Evolutionary conservation across 2,329 filamentous ascomycete species (phyloP), one percentile per base, ranked within the genome.

Genomic region (Stagonosporopsis rhizophila): DNA sequence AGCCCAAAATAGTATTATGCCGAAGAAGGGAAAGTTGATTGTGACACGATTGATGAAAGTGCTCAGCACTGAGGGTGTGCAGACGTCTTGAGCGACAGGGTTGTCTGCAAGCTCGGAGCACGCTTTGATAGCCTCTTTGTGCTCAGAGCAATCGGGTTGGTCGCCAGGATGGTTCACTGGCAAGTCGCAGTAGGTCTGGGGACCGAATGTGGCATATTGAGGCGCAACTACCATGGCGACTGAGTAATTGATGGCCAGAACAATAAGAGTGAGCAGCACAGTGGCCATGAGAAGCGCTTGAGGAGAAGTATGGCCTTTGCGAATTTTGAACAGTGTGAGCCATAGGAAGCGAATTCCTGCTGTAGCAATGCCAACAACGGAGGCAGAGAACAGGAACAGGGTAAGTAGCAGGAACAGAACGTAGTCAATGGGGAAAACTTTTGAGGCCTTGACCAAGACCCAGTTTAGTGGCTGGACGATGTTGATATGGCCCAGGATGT

Each of bases 401-500:
- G 96, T 86, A 8, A 99, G 79, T 1, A 96, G 79, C 0, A 91
- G 86, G 83, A 96, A 96, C 48, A 99, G 83, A 28, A 95, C 80
- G 74, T 98, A 98, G 80, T 99, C 95, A 61, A 96, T 82, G 0
- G 95, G 95, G 79, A 97, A 98, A 1, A 89, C 87, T 67, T 86
- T 89, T 41, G 93, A 89, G 0, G 92, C 86, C 76, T 90, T 84
- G 61, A 96, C 87, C 58, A 96, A 86, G 54, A 96, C 81, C 85
- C 89, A 96, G 79, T 99, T 98, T 71, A 97, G 82, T 1, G 95
- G 95, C 74, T 99, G 95, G 81, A 97, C 96, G 66, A 98, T 87
- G 74, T 96, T 92, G 75, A 96, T 90, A 71, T 88, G 83, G 39
- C 88, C 92, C 4, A 99, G 83, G 45, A 98, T 90, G 77, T 97